phyloP scores from a whole-genome alignment of 495 filamentous ascomycete species.

The Hypoxylon fragiforme region DNA sequence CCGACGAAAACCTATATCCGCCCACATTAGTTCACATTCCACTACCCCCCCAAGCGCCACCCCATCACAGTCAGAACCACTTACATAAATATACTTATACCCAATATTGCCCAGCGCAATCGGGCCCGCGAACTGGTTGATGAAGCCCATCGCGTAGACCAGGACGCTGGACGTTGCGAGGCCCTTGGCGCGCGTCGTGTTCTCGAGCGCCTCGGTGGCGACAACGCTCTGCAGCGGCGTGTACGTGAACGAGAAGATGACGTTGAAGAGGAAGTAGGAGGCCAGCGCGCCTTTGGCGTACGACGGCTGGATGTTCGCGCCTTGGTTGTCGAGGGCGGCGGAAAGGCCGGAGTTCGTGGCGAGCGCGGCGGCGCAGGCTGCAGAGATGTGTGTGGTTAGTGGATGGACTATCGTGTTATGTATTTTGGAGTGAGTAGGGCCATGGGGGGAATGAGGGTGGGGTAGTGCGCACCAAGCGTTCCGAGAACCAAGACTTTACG shows the following conservation, averaged over 20 bases:
- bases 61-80: too few relatives aligned
- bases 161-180: slow-evolving; percentile 50
- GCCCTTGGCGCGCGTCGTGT: slow-evolving; percentile 55
- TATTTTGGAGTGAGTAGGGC: too few relatives aligned
- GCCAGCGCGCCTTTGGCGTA: slow-evolving; percentile 51
- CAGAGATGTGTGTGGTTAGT: not conserved
- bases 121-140: slow-evolving; percentile 56
- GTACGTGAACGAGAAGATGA: slow-evolving; percentile 63
- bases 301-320: slow-evolving; percentile 38
- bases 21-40: not conserved
- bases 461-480: slow-evolving; percentile 37
- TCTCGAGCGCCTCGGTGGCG: slow-evolving; percentile 58
- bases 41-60: too few relatives aligned
- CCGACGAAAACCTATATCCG: slow-evolving; percentile 43
- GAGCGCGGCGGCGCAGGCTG: slow-evolving; percentile 54
- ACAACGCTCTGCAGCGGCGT: slow-evolving; percentile 64
- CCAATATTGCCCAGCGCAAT: slow-evolving; percentile 52
- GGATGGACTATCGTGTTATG: not conserved
- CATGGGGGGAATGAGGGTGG: too few relatives aligned
- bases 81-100: slow-evolving; percentile 53
- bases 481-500: slow-evolving; percentile 49
- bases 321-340: slow-evolving; percentile 45
- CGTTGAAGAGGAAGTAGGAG: slow-evolving; percentile 61
- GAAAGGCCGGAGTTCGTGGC: slow-evolving; percentile 53
- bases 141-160: slow-evolving; percentile 50